Conservation (phyloP, 2,329 filamentous ascomycete genomes). For the Colletotrichum sp. region DNA sequence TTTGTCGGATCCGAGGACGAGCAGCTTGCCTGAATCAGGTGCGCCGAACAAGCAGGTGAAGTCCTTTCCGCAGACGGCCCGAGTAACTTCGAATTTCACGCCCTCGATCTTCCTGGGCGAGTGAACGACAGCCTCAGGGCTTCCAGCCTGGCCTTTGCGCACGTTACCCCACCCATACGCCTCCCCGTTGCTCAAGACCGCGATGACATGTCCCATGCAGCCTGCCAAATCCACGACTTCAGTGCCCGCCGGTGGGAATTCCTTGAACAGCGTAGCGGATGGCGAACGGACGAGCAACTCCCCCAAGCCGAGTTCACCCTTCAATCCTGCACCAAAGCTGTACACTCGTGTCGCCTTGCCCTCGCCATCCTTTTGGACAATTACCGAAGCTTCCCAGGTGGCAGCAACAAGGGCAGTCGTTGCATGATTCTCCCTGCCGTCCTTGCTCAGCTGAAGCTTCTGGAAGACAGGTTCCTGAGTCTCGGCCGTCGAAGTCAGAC, state of each 20-base stretch:
- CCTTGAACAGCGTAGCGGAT: slow-evolving; percentile 52
- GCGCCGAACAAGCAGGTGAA: slow-evolving; percentile 77
- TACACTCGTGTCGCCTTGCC: slow-evolving; percentile 57
- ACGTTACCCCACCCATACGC: slow-evolving; percentile 90
- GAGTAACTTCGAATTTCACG: slow-evolving; percentile 64
- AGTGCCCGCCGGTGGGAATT: slow-evolving; percentile 68
- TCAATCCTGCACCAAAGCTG: slow-evolving; percentile 68
- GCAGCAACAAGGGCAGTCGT: slow-evolving; percentile 60
- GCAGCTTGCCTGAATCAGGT: slow-evolving; percentile 60
- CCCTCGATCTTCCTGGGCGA: slow-evolving; percentile 65
- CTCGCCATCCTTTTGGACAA: slow-evolving; percentile 55
- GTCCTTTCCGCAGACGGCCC: slow-evolving; percentile 81
- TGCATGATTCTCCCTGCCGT: slow-evolving; percentile 30
- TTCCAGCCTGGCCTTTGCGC: slow-evolving; percentile 83
- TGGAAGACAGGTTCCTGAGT: slow-evolving; percentile 42
- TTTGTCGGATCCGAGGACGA: slow-evolving; percentile 77
- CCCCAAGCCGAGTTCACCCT: slow-evolving; percentile 76
- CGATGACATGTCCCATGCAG: slow-evolving; percentile 79
- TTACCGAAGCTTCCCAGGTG: slow-evolving; percentile 78
- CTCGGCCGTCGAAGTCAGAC: slow-evolving; percentile 35
- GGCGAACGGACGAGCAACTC: slow-evolving; percentile 53
- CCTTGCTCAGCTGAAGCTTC: slow-evolving; percentile 37
- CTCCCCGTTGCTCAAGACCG: slow-evolving; percentile 74
- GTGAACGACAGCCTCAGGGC: slow-evolving; percentile 56
- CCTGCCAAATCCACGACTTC: slow-evolving; percentile 71